These are phyloP conservation scores for Leishmania lainsoni DNA, from an alignment of 208 protist species.

Conservation along the genomic window DNA sequence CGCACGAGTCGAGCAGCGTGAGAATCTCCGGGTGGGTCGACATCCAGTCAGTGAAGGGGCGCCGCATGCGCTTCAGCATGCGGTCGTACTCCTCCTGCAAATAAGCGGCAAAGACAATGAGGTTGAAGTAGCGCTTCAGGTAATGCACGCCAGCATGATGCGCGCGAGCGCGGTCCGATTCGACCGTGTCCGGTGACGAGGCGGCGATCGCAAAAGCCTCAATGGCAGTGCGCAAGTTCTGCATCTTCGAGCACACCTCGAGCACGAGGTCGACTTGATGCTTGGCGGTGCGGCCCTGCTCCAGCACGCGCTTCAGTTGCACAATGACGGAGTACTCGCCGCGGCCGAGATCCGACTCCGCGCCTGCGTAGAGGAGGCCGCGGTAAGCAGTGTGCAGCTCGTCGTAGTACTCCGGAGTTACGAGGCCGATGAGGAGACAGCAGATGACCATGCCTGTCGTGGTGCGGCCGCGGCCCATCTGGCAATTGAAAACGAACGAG, in stretches of 20 bases:
- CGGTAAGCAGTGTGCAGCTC: constrained; percentile 76
- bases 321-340: constrained; percentile 81
- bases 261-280: constrained; percentile 82
- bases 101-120: constrained; percentile 87
- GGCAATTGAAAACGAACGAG: constrained; percentile 92
- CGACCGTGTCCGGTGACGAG: constrained; percentile 72
- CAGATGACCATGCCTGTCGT: constrained; percentile 92
- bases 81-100: constrained; percentile 83
- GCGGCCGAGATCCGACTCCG: constrained; percentile 49
- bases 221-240: constrained; percentile 88
- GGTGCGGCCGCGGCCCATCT: constrained; percentile 90
- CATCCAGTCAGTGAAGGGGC: constrained; percentile 68
- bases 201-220: constrained; percentile 73
- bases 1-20: constrained; percentile 55
- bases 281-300: constrained; percentile 70
- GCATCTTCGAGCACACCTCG: constrained; percentile 85
- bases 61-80: constrained; percentile 58
- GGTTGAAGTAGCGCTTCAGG: constrained; percentile 86
- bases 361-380: constrained; percentile 53
- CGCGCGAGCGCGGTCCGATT: constrained; percentile 70
- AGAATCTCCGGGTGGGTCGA: constrained; percentile 67
- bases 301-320: constrained; percentile 83
- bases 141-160: constrained; percentile 89
- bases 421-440: constrained; percentile 82
- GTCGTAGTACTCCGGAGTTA: constrained; percentile 86